Base-by-base conservation (phyloP, 805 yeast species). In the Candida mattraensis region DNA sequence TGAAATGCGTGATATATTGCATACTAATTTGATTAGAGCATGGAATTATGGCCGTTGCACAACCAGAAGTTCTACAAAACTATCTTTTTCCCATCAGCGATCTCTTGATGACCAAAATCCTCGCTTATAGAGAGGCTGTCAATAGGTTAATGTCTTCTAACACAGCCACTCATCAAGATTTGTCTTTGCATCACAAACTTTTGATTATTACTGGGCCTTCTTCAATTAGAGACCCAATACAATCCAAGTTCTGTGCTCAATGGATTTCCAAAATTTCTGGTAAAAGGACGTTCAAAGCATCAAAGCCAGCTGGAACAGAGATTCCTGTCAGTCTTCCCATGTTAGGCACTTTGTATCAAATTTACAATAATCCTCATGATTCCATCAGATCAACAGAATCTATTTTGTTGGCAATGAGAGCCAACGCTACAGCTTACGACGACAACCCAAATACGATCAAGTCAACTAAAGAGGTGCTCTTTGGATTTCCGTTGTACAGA, bases 41-140 rank as follows among this genome's bases (percentile, higher is more conserved):
- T 27, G 69, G 69, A 7, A 60, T 61, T 16, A 54, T 59, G 24
- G 59, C 67, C 1, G 57, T 68, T 15, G 64, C 70, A 3, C 70
- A 64, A 42, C 74, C 76, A 0, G 72, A 68, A 39, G 64, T 69
- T 7, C 53, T 68, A 6, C 74, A 69, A 38, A 60, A 61, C 30
- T 57, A 57, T 29, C 40, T 70, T 19, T 62, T 54, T 30, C 74
- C 74, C 3, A 51, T 60, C 4, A 46, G 62, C 19, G 56, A 54
- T 8, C 30, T 33, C 2, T 44, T 64, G 14, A 49, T 59, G 21
- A 22, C 39, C 8, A 60, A 63, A 35, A 60, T 69, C 5, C 45
- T 62, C 15, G 35, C 39, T 1, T 58, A 62, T 40, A 51, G 74
- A 39, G 42, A 51, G 7, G 34, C 41, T 4, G 50, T 67, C 1